phyloP scores from a whole-genome alignment of 306 rosid species.

The Cyclanthera cordifolia region DNA sequence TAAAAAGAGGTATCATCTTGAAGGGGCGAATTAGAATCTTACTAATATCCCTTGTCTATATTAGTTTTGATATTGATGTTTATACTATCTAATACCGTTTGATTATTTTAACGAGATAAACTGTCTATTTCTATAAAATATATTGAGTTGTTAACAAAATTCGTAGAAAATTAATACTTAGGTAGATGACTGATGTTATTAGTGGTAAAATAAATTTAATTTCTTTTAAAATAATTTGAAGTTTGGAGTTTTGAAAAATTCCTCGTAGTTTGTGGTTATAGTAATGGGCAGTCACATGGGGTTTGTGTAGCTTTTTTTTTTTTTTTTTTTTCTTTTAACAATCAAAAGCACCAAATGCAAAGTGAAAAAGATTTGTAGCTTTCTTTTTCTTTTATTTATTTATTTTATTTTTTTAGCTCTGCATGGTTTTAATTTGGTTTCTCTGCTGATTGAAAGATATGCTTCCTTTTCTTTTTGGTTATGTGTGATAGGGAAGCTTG shows the following conservation, averaged over 20 bases:
- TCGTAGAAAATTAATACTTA: too few relatives aligned
- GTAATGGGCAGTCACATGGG: conserved; percentile 30
- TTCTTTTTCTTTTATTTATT: conserved; percentile 18
- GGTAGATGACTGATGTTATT: too few relatives aligned
- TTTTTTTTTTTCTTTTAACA: too few relatives aligned
- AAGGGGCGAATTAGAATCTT: too few relatives aligned
- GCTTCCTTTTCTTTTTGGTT: conserved; percentile 16
- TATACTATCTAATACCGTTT: too few relatives aligned
- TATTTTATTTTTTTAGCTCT: conserved; percentile 16
- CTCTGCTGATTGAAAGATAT: conserved; percentile 21
- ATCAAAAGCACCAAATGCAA: conserved; percentile 34
- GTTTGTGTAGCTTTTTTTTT: conserved; percentile 25
- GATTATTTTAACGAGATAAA: too few relatives aligned
- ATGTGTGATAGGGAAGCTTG: conserved; percentile 61
- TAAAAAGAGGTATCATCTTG: too few relatives aligned
- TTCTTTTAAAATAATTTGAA: conserved; percentile 13
- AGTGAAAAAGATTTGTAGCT: conserved; percentile 20
- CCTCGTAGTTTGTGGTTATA: conserved; percentile 23
- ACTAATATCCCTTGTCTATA: too few relatives aligned
- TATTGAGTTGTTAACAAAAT: too few relatives aligned
- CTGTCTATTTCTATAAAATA: too few relatives aligned
- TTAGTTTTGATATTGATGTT: too few relatives aligned
- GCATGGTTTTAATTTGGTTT: conserved; percentile 17
- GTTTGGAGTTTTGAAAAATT: conserved; percentile 26
- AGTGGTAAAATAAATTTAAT: too few relatives aligned